A percentile compares a stretch with the other conserved stretches of the same genome.
Evolutionary conservation across 768 basidiomycete genomes (phyloP).

Genomic region (Naganishia vishniacii): DNA sequence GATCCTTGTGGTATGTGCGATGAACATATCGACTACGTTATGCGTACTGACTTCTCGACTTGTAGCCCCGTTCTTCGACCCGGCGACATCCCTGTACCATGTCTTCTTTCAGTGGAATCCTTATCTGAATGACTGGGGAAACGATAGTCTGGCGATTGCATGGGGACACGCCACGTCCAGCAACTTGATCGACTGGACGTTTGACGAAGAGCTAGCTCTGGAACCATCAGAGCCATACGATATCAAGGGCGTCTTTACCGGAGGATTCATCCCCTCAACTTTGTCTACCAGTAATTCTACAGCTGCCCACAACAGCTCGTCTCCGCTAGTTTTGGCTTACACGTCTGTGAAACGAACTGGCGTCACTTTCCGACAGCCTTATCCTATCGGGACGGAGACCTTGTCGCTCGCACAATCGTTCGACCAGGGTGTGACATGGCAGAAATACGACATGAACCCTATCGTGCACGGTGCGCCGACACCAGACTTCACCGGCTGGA

Average conservation of each 20-base stretch:
- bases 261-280: constrained; percentile 10
- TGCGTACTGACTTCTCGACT: neutral
- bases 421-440: constrained; percentile 9
- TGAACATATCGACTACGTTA: neutral
- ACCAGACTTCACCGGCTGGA: constrained; percentile 19
- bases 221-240: neutral
- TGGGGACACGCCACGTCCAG: constrained; percentile 10
- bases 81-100: constrained; percentile 13
- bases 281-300: neutral
- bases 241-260: constrained; percentile 8
- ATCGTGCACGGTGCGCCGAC: constrained; percentile 12
- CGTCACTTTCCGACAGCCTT: constrained; percentile 1
- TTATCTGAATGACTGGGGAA: constrained; percentile 10
- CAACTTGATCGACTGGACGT: constrained; percentile 10
- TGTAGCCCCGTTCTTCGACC: constrained; percentile 10
- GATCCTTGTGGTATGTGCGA: constrained; percentile 2
- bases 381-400: constrained; percentile 11
- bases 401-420: constrained; percentile 7
- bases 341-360: constrained; percentile 17
- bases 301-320: neutral
- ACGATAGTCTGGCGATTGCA: neutral
- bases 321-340: constrained; percentile 9
- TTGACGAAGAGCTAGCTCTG: neutral
- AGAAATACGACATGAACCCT: constrained; percentile 24
- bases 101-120: constrained; percentile 18